Base-by-base conservation (phyloP, 352 stramenopile species). In the Phytophthora pini region DNA sequence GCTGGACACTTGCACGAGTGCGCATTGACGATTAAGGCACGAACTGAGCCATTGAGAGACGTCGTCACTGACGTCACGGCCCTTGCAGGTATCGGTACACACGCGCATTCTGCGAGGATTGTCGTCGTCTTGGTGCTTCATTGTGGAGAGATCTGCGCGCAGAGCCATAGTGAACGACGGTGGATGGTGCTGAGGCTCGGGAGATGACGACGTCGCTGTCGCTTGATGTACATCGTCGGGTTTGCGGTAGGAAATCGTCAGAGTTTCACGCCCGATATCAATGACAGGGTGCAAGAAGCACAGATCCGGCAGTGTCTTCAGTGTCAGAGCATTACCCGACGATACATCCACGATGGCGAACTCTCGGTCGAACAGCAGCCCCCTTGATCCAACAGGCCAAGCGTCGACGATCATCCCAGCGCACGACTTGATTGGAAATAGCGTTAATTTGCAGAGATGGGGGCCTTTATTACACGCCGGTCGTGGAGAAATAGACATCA, bases 361-460 rank as follows among this genome's bases (percentile, higher is more conserved):
- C 56, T 94, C 82, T 32, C 86, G 74, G 56, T 94, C 86, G 38
- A 84, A 92, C 0, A 91, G 65, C 9, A 94, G 60, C 0, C 82
- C 84, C 5, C 82, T 77, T 12, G 75, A 77, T 11, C 80, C 84
- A 15, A 93, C 64, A 13, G 80, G 77, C 84, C 86, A 94, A 22
- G 70, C 43, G 11, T 77, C 38, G 1, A 91, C 74, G n/a, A 26
- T 41, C 77, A 92, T 84, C 0, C 78, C 86, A 8, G 74, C 65
- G 44, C 86, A 92, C 27, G 86, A 94, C 61, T 94, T 94, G 63
- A 94, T 87, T 6, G 84, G 84, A 47, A 90, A 92, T 17, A 94
- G 29, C 24, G 80, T 77, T 27, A 92, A 68, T 50, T 91, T 90
- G 49, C 61, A 58, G 29, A 92, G 53, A 10, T 76, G 68, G 12